These are phyloP conservation scores for Salvia hispanica DNA, from an alignment of 257 asterid species.

Conservation along the genomic window DNA sequence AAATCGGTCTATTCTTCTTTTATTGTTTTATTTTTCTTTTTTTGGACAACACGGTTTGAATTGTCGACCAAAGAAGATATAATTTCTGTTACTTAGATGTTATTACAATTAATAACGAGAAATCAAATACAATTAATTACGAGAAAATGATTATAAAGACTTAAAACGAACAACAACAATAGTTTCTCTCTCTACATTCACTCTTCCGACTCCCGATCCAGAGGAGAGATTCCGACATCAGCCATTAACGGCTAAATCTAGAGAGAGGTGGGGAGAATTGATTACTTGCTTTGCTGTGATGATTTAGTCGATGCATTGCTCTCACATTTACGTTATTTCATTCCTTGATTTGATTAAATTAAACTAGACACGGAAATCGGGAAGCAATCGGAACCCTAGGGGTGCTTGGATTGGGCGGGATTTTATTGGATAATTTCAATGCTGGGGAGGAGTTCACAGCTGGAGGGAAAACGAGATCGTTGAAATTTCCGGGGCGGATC, in stretches of 20 bases:
- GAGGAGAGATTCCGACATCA: constrained; percentile 38
- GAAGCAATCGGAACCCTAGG: constrained; percentile 40
- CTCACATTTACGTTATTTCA: constrained; percentile 27
- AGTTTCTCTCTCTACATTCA: constrained; percentile 46
- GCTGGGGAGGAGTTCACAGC: constrained; percentile 37
- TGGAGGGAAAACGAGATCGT: constrained; percentile 40
- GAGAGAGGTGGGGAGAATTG: constrained; percentile 21
- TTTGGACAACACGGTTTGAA: too few relatives aligned
- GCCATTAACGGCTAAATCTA: constrained; percentile 35
- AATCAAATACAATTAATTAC: neutral
- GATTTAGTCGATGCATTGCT: constrained; percentile 33
- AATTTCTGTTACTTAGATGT: neutral
- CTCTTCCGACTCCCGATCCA: constrained; percentile 45
- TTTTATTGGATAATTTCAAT: constrained; percentile 27
- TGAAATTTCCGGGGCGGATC: constrained; percentile 50
- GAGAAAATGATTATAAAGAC: neutral
- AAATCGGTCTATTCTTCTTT: too few relatives aligned
- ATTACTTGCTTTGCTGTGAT: constrained; percentile 33
- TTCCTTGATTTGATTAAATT: constrained; percentile 33
- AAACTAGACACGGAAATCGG: constrained; percentile 25
- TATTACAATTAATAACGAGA: neutral
- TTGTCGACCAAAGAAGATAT: too few relatives aligned
- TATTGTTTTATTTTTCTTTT: too few relatives aligned
- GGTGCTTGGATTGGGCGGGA: constrained; percentile 37
- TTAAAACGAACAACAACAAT: constrained; percentile 8